A percentile compares a stretch with the other conserved stretches of the same genome.
These are phyloP conservation scores for Cylindrotheca closterium DNA, from an alignment of 108 stramenopile species.

Conservation along the genomic window DNA sequence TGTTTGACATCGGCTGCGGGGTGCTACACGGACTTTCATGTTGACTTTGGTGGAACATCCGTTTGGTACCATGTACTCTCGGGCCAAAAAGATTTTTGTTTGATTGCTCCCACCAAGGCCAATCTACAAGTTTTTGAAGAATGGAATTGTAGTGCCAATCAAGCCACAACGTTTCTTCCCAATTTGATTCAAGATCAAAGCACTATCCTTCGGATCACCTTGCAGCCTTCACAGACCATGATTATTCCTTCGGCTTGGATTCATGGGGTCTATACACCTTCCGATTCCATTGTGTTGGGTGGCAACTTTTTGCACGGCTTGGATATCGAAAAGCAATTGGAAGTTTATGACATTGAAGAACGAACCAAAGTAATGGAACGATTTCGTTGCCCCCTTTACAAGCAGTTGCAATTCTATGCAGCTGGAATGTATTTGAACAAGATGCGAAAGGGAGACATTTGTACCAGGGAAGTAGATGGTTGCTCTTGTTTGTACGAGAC, in stretches of 20 bases:
- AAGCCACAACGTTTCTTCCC: slow-evolving; percentile 56
- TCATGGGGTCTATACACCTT: slow-evolving; percentile 91
- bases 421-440: slow-evolving; percentile 35
- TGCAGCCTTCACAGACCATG: slow-evolving; percentile 76
- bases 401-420: slow-evolving; percentile 42
- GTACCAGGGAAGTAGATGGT: slow-evolving; percentile 31
- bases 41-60: slow-evolving; percentile 93
- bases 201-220: slow-evolving; percentile 37
- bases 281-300: slow-evolving; percentile 85
- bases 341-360: slow-evolving; percentile 48
- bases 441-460: slow-evolving; percentile 24
- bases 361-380: slow-evolving; percentile 41
- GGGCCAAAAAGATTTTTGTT: slow-evolving; percentile 83
- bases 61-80: slow-evolving; percentile 92
- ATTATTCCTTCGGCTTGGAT: slow-evolving; percentile 93
- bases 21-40: slow-evolving; percentile 92
- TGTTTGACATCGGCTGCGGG: slow-evolving; percentile 84
- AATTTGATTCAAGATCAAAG: slow-evolving; percentile 34
- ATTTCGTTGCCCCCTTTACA: slow-evolving; percentile 57
- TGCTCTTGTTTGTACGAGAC: slow-evolving; percentile 17
- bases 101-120: slow-evolving; percentile 68
- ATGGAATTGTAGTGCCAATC: slow-evolving; percentile 71
- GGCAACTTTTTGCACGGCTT: slow-evolving; percentile 84
- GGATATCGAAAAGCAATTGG: slow-evolving; percentile 48
- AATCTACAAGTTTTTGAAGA: slow-evolving; percentile 77